Percentiles rank a stretch among this genome's conserved stretches.
phyloP scores from a whole-genome alignment of 148 eudicot species.

The Rhododendron vialii region DNA sequence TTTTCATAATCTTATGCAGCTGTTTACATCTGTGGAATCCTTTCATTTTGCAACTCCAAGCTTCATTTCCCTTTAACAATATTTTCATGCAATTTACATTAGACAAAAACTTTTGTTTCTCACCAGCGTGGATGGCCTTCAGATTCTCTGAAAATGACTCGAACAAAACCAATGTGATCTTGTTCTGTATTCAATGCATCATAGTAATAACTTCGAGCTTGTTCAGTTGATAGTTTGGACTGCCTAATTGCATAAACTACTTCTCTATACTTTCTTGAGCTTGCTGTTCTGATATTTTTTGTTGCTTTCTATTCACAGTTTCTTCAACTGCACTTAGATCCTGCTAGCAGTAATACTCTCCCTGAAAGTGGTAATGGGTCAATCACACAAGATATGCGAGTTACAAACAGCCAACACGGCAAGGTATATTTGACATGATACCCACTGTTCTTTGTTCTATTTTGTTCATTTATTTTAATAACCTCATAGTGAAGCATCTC shows the following conservation, averaged over 20 bases:
- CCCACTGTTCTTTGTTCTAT: background rate
- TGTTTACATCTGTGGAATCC: background rate
- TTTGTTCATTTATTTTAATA: background rate
- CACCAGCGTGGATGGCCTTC: background rate
- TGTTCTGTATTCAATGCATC: background rate
- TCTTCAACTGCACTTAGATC: constrained; percentile 91
- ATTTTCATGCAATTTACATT: constrained; percentile 1
- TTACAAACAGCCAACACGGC: constrained; percentile 91
- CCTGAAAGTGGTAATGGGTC: constrained; percentile 67
- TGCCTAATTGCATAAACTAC: background rate
- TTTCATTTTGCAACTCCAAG: background rate
- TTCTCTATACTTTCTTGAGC: background rate
- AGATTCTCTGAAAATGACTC: constrained; percentile 7
- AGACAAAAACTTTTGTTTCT: background rate
- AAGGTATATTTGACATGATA: constrained; percentile 43
- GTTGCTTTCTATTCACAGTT: constrained; percentile 42
- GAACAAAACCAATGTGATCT: background rate
- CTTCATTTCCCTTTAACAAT: background rate
- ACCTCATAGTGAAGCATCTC: background rate
- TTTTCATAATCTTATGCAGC: background rate
- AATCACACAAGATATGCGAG: constrained; percentile 65
- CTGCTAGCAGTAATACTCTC: constrained; percentile 77
- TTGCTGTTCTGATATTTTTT: constrained; percentile 14
- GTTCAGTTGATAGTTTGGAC: background rate
- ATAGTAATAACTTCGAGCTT: background rate